Evolutionary conservation across 352 stramenopile species (phyloP).

Genomic region (Globisporangium apiculatum): DNA sequence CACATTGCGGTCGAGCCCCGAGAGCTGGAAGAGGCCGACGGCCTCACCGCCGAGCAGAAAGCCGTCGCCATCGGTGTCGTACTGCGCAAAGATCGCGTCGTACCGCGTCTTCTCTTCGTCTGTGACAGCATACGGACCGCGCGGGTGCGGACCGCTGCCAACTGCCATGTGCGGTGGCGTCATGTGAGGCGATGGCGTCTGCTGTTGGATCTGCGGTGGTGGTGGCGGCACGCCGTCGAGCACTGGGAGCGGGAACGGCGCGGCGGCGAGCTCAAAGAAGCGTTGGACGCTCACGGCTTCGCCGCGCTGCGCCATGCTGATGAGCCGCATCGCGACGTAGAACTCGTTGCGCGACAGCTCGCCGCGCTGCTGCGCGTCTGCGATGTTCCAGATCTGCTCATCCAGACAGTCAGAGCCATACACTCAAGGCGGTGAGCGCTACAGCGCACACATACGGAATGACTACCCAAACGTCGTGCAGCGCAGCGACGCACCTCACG

Average conservation of each 20-base stretch:
- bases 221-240: slow-evolving; percentile 63
- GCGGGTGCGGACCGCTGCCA: slow-evolving; percentile 2
- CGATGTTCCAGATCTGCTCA: slow-evolving; percentile 71
- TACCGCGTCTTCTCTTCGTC: slow-evolving; percentile 88
- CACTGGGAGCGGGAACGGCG: slow-evolving; percentile 47
- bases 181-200: not conserved
- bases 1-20: slow-evolving; percentile 85
- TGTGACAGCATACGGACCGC: slow-evolving; percentile 69
- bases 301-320: slow-evolving; percentile 76
- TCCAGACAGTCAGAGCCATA: not conserved
- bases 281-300: slow-evolving; percentile 57
- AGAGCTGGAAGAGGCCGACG: slow-evolving; percentile 92
- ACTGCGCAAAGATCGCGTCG: slow-evolving; percentile 89
- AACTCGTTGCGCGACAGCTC: slow-evolving; percentile 78
- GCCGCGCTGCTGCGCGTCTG: slow-evolving; percentile 59
- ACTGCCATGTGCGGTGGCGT: not conserved
- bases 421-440: not conserved
- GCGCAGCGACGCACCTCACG: slow-evolving; percentile 37
- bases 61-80: slow-evolving; percentile 86
- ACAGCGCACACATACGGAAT: not conserved
- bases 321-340: slow-evolving; percentile 82
- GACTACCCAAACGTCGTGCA: too few relatives aligned
- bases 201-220: slow-evolving; percentile 5
- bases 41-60: slow-evolving; percentile 88
- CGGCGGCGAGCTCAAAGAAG: slow-evolving; percentile 54